Base-by-base conservation (phyloP, 352 stramenopile genomes). In the Phytopythium boreale region DNA sequence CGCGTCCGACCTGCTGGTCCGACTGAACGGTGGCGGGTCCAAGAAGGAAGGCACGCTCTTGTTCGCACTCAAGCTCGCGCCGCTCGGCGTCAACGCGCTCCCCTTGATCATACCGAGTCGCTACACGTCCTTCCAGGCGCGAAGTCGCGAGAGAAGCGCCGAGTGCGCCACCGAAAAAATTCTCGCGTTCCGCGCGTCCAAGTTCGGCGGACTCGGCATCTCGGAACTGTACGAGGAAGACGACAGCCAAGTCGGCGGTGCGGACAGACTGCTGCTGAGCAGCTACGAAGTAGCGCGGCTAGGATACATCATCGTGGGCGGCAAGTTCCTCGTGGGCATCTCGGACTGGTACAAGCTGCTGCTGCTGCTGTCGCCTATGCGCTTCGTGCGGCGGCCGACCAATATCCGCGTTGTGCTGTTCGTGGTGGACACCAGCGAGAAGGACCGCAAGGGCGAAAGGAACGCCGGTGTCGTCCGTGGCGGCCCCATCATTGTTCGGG, bases 221-320 rank as follows among this genome's bases (percentile, higher is more conserved):
- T 79, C 69, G n/a, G 47, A 57, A 2, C 43, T 76, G 26, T 79
- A 75, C 57, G 49, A 27, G 4, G 39, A 34, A 4, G 22, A 37
- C 26, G 24, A 41, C 53, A 20, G 39, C 37, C 31, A 73, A 15
- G 10, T 15, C 31, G 63, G 68, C 5, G 34, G 43, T 19, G 51
- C 53, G 39, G 59, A 34, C 9, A 24, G 9, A 27, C 67, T 67
- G 8, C 47, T 59, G 14, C 36, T 78, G 6, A 72, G 64, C 22
- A 68, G 69, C 53, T 78, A 79, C 50, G 75, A 82, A 39, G 57
- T 82, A 1, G 67, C 75, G n/a, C 51, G 70, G n/a, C 50, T 82
- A 12, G 70, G 72, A 15, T 80, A 80, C 34, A 57, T 80, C 15
- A 62, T 79, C 27, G 70, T 75, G 22, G 72, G 67, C 12, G 68